Evolutionary conservation across 2,329 filamentous ascomycete genomes (phyloP), one percentile per base, ranked within the genome.

Genomic region (Emericellopsis cladophorae): DNA sequence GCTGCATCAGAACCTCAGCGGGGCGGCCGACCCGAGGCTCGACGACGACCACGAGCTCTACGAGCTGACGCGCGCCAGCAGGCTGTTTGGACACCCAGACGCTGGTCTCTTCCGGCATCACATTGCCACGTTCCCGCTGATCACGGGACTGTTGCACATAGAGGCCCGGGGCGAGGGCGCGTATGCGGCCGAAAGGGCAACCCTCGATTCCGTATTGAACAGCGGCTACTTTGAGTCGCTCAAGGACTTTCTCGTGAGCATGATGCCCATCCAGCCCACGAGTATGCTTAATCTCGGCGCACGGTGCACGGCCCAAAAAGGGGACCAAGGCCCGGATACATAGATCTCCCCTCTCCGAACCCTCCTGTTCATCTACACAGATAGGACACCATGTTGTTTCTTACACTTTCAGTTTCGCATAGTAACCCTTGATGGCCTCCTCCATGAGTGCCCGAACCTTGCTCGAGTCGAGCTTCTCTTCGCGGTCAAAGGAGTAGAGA

Each of bases 401-500:
- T 35, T 7, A 35, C 18, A 21, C 36, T 36, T 46, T 44, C 11
- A 54, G 46, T 24, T 49, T 47, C 24, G 57, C 54, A 42, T 63
- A 65, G 46, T 77, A 79, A 3, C 58, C 52, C 44, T 63, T 51
- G 40, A 62, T 58, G 1, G 71, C 74, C 26, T 65, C 63, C 40
- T 76, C 67, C 42, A 82, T 70, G 12, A 82, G 66, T 32, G 58
- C 66, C 59, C 68, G 79, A 22, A 82, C 70, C 45, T 68, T 68
- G 1, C 51, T 55, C 0, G 71, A 61, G n/a, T 74, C 68, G 34
- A 83, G 59, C 58, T 83, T 83, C 44, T 70, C 70, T 48, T 66
- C 63, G 1, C 79, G 66, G 45, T 81, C 70, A 46, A 72, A 79
- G 0, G 76, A 72, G 48, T 81, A 82, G 21, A 83, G 50, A 0